Evolutionary conservation across 768 basidiomycete genomes (phyloP).

Genomic region (Suillus decipiens): DNA sequence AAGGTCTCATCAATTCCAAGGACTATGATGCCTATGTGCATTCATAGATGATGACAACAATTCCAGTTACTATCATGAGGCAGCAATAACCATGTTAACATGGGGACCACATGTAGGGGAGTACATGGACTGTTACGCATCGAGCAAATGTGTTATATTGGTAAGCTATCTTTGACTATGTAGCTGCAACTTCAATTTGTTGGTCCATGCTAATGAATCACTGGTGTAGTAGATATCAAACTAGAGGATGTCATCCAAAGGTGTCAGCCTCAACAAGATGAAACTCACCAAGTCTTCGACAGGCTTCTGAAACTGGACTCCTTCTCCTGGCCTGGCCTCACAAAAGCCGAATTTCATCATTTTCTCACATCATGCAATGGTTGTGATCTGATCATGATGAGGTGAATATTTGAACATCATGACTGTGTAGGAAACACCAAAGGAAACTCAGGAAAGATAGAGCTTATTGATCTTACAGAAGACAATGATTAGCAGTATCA

Average conservation of each 20-base stretch:
- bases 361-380: background rate
- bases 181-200: background rate
- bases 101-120: background rate
- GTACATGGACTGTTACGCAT: background rate
- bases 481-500: background rate
- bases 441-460: background rate
- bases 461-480: slow-evolving; percentile 1
- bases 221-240: background rate
- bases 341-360: background rate
- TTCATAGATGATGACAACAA: background rate
- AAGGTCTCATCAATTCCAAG: too few species aligned
- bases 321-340: background rate
- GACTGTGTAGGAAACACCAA: background rate
- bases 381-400: slow-evolving; percentile 5
- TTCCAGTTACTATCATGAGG: background rate
- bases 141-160: background rate
- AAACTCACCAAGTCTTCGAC: background rate
- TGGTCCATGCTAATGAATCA: background rate
- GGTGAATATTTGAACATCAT: background rate
- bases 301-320: slow-evolving; percentile 3
- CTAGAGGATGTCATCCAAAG: background rate
- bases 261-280: background rate
- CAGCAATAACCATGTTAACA: background rate
- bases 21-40: too few species aligned
- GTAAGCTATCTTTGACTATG: background rate